phyloP scores from a whole-genome alignment of 148 eudicot genomes.

The Diospyros lotus region DNA sequence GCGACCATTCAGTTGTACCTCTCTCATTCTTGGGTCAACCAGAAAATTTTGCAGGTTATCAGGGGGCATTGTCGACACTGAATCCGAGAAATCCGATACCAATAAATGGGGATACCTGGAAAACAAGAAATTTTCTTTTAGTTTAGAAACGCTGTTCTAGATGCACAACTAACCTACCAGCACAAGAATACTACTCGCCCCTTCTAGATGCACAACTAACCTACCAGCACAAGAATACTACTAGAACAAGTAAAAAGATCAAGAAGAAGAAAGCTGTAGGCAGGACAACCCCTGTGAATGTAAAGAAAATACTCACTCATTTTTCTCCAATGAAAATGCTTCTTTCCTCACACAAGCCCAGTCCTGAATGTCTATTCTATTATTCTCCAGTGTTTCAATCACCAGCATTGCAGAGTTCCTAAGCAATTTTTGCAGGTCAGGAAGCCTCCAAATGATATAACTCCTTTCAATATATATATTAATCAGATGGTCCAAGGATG shows the following conservation, averaged over 20 bases:
- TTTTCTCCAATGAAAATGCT: conserved; percentile 78
- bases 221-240: neutral
- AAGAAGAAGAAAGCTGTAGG: too few species aligned
- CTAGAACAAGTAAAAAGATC: too few species aligned
- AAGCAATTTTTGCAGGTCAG: conserved; percentile 76
- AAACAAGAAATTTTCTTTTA: conserved; percentile 10
- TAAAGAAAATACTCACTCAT: conserved; percentile 57
- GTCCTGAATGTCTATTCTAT: conserved; percentile 55
- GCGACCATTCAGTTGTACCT: conserved; percentile 37
- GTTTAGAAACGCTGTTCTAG: too few species aligned
- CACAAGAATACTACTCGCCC: neutral
- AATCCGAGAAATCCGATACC: conserved; percentile 88
- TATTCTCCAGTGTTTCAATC: conserved; percentile 49
- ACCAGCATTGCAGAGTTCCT: conserved; percentile 64
- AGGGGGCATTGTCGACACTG: conserved; percentile 80
- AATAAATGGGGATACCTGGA: conserved; percentile 70
- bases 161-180: neutral
- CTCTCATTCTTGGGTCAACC: conserved; percentile 61
- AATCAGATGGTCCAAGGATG: conserved; percentile 79
- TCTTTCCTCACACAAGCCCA: conserved; percentile 96
- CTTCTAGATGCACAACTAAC: neutral
- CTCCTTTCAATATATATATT: conserved; percentile 84
- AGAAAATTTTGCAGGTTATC: conserved; percentile 84
- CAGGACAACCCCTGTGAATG: neutral
- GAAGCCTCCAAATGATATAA: conserved; percentile 92